These are phyloP conservation scores for Saussurea involucrata DNA, from an alignment of 129 eudicot species.

Conservation along the genomic window DNA sequence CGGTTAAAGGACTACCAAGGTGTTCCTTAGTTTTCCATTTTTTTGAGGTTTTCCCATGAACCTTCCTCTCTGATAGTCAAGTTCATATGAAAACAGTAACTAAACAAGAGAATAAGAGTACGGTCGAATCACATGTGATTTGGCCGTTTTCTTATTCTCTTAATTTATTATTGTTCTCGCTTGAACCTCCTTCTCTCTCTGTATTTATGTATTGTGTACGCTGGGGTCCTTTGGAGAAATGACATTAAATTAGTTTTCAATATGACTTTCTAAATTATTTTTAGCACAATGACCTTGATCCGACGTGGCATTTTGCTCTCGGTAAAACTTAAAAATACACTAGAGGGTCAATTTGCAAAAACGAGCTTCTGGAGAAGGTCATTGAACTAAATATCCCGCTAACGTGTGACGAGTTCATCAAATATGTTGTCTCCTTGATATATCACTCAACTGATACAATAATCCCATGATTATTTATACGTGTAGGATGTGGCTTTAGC, in stretches of 20 bases:
- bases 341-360: not conserved
- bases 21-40: too few species aligned
- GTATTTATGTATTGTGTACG: not conserved
- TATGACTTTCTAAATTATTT: not conserved
- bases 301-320: not conserved
- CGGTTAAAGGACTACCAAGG: too few species aligned
- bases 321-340: not conserved
- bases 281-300: not conserved
- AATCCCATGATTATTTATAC: not conserved
- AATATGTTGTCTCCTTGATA: not conserved
- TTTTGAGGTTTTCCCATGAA: too few species aligned
- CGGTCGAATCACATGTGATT: too few species aligned
- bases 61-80: too few species aligned
- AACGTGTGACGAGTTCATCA: not conserved
- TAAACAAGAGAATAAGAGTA: too few species aligned
- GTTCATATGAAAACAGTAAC: too few species aligned
- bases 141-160: too few species aligned
- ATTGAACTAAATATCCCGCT: not conserved
- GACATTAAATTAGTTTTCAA: not conserved
- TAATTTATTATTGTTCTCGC: too few species aligned
- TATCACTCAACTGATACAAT: too few species aligned
- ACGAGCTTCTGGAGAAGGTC: not conserved
- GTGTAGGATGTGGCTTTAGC: slow-evolving; percentile 88
- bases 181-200: too few species aligned
- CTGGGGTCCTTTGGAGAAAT: not conserved